Conservation (phyloP, 768 basidiomycete species). For the Mycena amicta region DNA sequence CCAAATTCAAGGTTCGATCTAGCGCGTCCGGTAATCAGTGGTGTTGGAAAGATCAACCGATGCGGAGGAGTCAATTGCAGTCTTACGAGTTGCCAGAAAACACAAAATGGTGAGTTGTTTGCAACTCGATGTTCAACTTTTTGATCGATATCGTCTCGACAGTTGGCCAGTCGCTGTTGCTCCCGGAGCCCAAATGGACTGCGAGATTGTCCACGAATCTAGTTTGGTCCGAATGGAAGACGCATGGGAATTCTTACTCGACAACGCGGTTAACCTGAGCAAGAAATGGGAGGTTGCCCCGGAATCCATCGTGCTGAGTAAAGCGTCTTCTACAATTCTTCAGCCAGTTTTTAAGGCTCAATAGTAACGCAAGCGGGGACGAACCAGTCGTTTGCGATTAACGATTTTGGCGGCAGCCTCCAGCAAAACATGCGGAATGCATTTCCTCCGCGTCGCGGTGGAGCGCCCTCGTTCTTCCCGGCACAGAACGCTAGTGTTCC, state of each 20-base stretch:
- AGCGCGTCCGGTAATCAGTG: slow-evolving; percentile 36
- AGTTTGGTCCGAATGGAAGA: not conserved
- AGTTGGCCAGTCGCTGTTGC: slow-evolving; percentile 51
- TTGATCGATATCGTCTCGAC: not conserved
- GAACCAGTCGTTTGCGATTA: slow-evolving; percentile 9
- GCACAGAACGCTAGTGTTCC: not conserved
- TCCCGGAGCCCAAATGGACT: slow-evolving; percentile 37
- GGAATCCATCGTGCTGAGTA: slow-evolving; percentile 9
- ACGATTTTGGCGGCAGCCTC: slow-evolving; percentile 11
- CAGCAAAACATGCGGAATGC: not conserved
- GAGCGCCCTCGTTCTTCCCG: not conserved
- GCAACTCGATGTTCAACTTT: not conserved
- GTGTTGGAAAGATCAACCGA: slow-evolving; percentile 38
- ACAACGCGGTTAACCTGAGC: slow-evolving; percentile 6
- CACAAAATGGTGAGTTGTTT: slow-evolving; percentile 32
- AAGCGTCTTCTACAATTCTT: not conserved
- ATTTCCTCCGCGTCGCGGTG: not conserved
- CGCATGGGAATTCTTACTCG: slow-evolving; percentile 12
- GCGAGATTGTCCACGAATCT: slow-evolving; percentile 38
- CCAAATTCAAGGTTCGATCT: slow-evolving; percentile 24
- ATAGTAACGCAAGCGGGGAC: slow-evolving; percentile 10
- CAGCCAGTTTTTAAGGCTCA: not conserved
- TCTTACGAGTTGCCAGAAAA: slow-evolving; percentile 35
- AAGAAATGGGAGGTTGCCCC: slow-evolving; percentile 9
- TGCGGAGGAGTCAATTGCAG: slow-evolving; percentile 34